These are phyloP conservation scores for Adenanthera pavonina DNA, from an alignment of 306 rosid species.

Conservation along the genomic window DNA sequence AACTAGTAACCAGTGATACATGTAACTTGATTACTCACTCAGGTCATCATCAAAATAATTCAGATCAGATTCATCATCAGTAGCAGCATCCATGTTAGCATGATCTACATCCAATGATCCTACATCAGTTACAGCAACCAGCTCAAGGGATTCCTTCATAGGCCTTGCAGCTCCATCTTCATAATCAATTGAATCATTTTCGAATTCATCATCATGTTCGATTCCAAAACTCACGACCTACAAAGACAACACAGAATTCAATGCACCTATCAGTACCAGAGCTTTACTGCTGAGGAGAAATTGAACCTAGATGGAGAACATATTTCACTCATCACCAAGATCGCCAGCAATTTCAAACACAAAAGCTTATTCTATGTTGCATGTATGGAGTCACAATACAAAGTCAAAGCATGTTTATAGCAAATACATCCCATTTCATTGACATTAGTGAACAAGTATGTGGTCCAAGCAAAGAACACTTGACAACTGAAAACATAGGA, in stretches of 20 bases:
- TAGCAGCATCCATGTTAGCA: conserved; percentile 54
- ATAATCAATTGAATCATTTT: conserved; percentile 71
- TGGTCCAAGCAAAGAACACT: conserved; percentile 14
- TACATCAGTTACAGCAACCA: conserved; percentile 52
- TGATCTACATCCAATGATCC: conserved; percentile 56
- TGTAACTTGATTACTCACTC: conserved; percentile 57
- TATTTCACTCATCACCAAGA: conserved; percentile 18
- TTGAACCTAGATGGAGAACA: neutral
- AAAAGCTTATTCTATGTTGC: conserved; percentile 5
- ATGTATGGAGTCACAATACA: neutral
- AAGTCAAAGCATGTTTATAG: conserved; percentile 3
- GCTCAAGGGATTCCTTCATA: conserved; percentile 64
- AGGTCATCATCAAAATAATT: conserved; percentile 75
- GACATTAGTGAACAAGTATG: neutral
- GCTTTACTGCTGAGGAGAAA: conserved; percentile 4
- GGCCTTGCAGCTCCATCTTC: conserved; percentile 58
- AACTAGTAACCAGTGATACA: conserved; percentile 33
- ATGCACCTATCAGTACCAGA: conserved; percentile 25
- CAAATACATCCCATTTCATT: conserved; percentile 9
- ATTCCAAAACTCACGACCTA: conserved; percentile 67
- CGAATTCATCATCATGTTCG: conserved; percentile 66
- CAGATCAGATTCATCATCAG: conserved; percentile 71
- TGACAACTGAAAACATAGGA: conserved; percentile 8
- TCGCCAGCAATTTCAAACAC: conserved; percentile 27
- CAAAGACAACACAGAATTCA: conserved; percentile 35